phyloP scores from a whole-genome alignment of 805 yeast genomes.

The Candida fluviatilis region DNA sequence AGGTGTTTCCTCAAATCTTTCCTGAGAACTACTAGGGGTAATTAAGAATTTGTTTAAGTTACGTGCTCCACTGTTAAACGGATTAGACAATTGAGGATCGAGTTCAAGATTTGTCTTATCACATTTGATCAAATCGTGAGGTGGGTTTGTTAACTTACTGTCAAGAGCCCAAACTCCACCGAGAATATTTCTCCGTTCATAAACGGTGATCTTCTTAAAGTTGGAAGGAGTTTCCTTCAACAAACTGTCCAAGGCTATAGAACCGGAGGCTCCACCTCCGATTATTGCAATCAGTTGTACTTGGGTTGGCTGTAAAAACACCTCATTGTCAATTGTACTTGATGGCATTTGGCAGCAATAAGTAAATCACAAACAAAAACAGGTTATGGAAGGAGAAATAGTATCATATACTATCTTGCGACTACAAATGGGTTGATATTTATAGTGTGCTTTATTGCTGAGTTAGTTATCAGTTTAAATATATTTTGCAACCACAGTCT shows the following conservation, averaged over 20 bases:
- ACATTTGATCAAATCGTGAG: constrained; percentile 15
- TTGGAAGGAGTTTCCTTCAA: constrained; percentile 22
- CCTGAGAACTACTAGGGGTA: constrained; percentile 15
- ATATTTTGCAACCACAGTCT: background rate
- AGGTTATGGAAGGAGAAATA: too few relatives aligned
- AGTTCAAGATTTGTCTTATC: constrained; percentile 17
- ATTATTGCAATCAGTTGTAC: constrained; percentile 36
- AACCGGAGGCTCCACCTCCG: constrained; percentile 50
- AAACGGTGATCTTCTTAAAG: constrained; percentile 30
- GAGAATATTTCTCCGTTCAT: constrained; percentile 32
- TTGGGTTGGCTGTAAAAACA: constrained; percentile 7
- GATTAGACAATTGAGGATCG: constrained; percentile 28
- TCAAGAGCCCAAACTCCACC: constrained; percentile 45
- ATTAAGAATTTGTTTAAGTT: constrained; percentile 6
- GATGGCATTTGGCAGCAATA: too few relatives aligned
- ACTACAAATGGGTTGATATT: too few relatives aligned
- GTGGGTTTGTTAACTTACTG: constrained; percentile 15
- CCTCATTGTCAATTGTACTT: constrained; percentile 7
- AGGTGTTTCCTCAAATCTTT: constrained; percentile 28
- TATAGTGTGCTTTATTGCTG: too few relatives aligned
- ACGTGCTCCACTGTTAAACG: constrained; percentile 14
- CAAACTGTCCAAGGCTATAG: constrained; percentile 35
- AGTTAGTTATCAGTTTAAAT: too few relatives aligned
- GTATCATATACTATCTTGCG: too few relatives aligned
- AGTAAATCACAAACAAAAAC: too few relatives aligned